Conservation (phyloP, 176 grass and related monocot species). For the Zea luxurians region DNA sequence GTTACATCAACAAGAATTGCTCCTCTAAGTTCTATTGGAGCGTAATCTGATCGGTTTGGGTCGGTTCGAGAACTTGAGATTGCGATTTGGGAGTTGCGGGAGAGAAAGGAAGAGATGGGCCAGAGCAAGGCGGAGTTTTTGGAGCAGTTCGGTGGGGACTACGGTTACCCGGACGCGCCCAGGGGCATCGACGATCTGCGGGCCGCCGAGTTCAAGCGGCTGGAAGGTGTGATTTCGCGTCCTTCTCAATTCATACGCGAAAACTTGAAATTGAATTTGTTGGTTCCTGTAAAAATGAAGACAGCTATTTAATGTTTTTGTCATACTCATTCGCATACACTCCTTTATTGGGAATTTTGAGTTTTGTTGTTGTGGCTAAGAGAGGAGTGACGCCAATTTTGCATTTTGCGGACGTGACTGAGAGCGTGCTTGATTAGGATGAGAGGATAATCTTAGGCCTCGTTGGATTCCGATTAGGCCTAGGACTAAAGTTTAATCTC, state of each 20-base stretch:
- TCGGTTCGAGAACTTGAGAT: too few species aligned
- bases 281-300: too few species aligned
- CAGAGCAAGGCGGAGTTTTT: conserved; percentile 63
- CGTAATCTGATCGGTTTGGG: not conserved
- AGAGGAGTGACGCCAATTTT: conserved; percentile 3
- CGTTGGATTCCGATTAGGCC: too few species aligned
- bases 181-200: conserved; percentile 75
- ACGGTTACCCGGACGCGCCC: conserved; percentile 76
- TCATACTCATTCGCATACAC: too few species aligned
- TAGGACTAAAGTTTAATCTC: too few species aligned
- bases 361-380: not conserved
- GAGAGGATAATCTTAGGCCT: not conserved
- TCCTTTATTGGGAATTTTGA: not conserved
- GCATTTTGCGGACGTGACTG: not conserved
- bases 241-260: not conserved
- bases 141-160: conserved; percentile 54
- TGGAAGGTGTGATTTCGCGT: conserved; percentile 53
- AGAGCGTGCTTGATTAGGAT: not conserved
- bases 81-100: not conserved
- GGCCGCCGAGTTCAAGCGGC: conserved; percentile 70
- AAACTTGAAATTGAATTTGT: too few species aligned
- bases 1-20: not conserved
- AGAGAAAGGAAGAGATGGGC: conserved; percentile 30
- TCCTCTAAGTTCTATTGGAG: not conserved
- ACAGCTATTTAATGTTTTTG: too few species aligned